These are phyloP conservation scores for Flaveria trinervia DNA, from an alignment of 129 eudicot genomes.

Conservation along the genomic window DNA sequence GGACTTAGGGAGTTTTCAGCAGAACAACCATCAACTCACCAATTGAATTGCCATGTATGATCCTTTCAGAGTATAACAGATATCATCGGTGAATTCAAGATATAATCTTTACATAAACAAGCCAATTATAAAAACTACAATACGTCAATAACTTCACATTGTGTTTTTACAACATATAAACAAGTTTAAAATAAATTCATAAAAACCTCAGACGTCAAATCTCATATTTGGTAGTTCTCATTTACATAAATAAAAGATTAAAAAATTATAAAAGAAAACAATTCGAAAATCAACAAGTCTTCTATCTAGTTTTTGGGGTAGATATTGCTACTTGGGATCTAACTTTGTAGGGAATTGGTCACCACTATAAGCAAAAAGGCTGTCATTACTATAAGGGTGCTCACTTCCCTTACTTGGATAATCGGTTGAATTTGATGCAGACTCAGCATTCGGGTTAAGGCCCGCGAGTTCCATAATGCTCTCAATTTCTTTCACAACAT, in stretches of 20 bases:
- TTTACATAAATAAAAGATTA: not conserved
- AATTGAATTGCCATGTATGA: too few species aligned
- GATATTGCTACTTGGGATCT: not conserved
- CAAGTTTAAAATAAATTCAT: not conserved
- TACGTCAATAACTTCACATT: not conserved
- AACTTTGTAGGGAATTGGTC: conserved; percentile 17
- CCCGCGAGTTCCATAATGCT: conserved; percentile 52
- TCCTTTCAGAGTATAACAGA: too few species aligned
- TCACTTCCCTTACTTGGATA: conserved; percentile 12
- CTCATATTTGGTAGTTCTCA: not conserved
- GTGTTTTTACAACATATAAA: not conserved
- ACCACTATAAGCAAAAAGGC: conserved; percentile 27
- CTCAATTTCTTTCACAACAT: conserved; percentile 64
- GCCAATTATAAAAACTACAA: not conserved
- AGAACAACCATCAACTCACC: too few species aligned
- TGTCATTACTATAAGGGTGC: conserved; percentile 30
- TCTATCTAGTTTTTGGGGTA: not conserved
- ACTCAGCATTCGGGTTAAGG: conserved; percentile 53
- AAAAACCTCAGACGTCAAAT: not conserved
- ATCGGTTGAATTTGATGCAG: conserved; percentile 42
- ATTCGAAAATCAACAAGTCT: not conserved
- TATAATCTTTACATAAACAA: too few species aligned
- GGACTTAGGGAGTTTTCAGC: too few species aligned
- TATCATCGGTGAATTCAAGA: too few species aligned
- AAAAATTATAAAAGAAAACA: not conserved